Conservation (phyloP, 805 yeast genomes). For the Soucietia sequanensis region DNA sequence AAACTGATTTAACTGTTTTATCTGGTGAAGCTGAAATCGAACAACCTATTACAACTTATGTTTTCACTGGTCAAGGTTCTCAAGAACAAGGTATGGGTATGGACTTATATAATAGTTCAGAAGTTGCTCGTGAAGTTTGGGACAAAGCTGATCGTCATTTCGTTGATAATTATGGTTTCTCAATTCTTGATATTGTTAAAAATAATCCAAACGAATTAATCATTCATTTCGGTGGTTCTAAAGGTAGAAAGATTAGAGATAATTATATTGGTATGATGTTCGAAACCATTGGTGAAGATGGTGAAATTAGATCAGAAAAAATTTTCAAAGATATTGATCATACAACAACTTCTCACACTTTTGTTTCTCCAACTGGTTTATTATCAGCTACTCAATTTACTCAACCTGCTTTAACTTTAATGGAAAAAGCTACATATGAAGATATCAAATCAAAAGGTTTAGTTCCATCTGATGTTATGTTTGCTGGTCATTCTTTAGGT, state of each 20-base stretch:
- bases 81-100: constrained; percentile 99
- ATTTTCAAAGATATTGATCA: constrained; percentile 91
- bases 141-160: constrained; percentile 96
- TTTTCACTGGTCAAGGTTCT: constrained; percentile 99
- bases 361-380: constrained; percentile 90
- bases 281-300: constrained; percentile 86
- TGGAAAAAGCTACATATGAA: constrained; percentile 99
- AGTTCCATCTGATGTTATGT: constrained; percentile 88
- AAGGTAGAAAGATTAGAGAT: constrained; percentile 91
- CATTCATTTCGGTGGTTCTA: constrained; percentile 96
- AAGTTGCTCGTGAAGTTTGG: constrained; percentile 94
- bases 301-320: constrained; percentile 83
- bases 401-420: constrained; percentile 97
- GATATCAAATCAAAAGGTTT: constrained; percentile 95
- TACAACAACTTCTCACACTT: constrained; percentile 79
- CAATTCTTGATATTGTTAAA: constrained; percentile 90
- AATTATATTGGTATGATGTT: constrained; percentile 97
- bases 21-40: constrained; percentile 98
- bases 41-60: constrained; percentile 95
- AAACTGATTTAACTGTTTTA: constrained; percentile 74
- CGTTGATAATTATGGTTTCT: constrained; percentile 92
- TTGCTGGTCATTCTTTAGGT: constrained; percentile 99
- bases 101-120: constrained; percentile 91
- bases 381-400: constrained; percentile 98
- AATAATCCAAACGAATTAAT: constrained; percentile 95